phyloP scores from a whole-genome alignment of 495 filamentous ascomycete species.

The Penicillium psychrofluorescens region DNA sequence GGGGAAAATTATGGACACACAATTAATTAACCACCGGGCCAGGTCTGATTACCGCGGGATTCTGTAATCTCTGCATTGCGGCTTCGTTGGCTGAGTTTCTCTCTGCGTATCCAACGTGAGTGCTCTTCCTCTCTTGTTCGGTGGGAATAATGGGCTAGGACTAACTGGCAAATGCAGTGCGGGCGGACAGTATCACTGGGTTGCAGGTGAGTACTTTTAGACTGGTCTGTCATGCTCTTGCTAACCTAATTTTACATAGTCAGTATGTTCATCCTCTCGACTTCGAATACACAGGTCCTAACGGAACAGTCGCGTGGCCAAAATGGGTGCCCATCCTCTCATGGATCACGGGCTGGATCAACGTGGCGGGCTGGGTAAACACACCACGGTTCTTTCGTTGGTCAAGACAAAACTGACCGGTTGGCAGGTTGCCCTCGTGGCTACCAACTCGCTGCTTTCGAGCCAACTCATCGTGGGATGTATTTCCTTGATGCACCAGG shows the following conservation, averaged over 20 bases:
- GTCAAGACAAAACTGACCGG: neutral
- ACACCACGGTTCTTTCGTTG: neutral
- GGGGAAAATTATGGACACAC: no score
- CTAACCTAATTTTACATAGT: conserved; percentile 7
- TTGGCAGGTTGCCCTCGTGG: conserved; percentile 48
- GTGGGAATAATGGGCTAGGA: neutral
- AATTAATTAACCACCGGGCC: neutral
- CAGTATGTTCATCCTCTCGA: conserved; percentile 14
- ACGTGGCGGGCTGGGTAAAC: conserved; percentile 60
- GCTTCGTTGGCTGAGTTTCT: conserved; percentile 64
- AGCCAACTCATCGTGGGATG: conserved; percentile 51
- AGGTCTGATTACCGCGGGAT: conserved; percentile 59
- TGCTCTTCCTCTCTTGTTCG: neutral
- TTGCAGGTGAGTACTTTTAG: conserved; percentile 38
- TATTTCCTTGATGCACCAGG: conserved; percentile 46
- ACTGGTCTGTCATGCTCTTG: neutral
- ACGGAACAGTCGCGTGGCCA: conserved; percentile 39
- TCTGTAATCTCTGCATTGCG: conserved; percentile 62
- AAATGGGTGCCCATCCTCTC: conserved; percentile 52
- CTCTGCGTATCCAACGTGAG: conserved; percentile 59
- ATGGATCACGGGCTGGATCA: conserved; percentile 70
- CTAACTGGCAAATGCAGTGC: conserved; percentile 20
- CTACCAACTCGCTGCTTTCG: conserved; percentile 38
- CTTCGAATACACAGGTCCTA: neutral
- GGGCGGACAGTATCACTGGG: conserved; percentile 67